phyloP scores from a whole-genome alignment of 768 basidiomycete species.

The Calocybe gangraenosa region DNA sequence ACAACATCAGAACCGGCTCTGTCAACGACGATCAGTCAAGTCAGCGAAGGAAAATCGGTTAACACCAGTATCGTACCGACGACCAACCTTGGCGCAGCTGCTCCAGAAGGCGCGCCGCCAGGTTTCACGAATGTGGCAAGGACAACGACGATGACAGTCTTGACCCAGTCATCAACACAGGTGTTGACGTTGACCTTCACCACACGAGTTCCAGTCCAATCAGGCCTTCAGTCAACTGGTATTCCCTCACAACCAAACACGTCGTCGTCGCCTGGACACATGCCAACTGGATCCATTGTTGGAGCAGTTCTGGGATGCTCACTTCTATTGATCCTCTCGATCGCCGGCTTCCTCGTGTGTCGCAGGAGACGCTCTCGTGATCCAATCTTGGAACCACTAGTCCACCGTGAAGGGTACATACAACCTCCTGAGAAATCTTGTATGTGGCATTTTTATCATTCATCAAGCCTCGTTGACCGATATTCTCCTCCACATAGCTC shows the following conservation, averaged over 20 bases:
- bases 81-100: not conserved
- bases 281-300: slow-evolving; percentile 1
- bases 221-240: not conserved
- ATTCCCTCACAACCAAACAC: not conserved
- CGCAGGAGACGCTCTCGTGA: too few species aligned
- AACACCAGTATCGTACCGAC: not conserved
- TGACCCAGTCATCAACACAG: slow-evolving; percentile 2
- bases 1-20: not conserved
- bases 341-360: not conserved
- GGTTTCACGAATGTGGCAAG: slow-evolving; percentile 4
- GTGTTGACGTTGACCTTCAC: slow-evolving; percentile 3
- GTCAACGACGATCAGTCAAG: not conserved
- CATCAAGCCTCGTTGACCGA: not conserved
- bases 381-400: not conserved
- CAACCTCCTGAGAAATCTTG: slow-evolving; percentile 9
- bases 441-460: not conserved
- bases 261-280: not conserved
- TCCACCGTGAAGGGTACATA: not conserved
- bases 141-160: slow-evolving; percentile 8
- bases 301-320: slow-evolving; percentile 5
- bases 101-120: not conserved
- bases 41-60: not conserved
- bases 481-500: not conserved
- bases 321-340: not conserved
- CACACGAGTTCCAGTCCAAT: slow-evolving; percentile 6